A percentile compares a stretch with the other conserved stretches of the same genome.
These are phyloP conservation scores for Chlorella ohadii DNA, from an alignment of 139 green algal genomes.

Conservation along the genomic window DNA sequence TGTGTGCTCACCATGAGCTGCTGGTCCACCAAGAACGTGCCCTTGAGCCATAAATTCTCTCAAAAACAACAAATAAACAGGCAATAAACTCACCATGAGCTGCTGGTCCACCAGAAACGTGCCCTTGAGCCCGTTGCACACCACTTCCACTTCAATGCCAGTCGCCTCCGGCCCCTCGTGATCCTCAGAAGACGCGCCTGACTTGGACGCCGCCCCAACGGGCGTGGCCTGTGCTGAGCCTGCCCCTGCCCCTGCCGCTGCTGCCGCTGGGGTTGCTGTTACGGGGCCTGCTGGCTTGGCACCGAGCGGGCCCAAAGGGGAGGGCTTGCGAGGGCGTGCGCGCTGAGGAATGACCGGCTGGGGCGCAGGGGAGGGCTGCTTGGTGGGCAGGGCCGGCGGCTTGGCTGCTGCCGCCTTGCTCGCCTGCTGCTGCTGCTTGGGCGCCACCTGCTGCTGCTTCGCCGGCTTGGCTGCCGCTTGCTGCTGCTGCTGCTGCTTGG, in stretches of 20 bases:
- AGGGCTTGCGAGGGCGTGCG: background rate
- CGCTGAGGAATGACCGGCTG: background rate
- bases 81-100: constrained; percentile 30
- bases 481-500: constrained; percentile 9
- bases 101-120: constrained; percentile 23
- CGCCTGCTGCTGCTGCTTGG: background rate
- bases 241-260: background rate
- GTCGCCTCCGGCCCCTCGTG: background rate
- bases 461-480: background rate
- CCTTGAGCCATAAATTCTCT: no score
- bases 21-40: no score
- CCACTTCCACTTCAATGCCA: background rate
- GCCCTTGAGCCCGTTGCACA: constrained; percentile 16
- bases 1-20: no score
- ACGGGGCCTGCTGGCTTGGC: background rate
- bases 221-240: background rate
- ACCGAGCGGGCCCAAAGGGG: background rate
- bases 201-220: background rate
- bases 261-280: background rate
- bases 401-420: background rate
- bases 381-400: background rate
- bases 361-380: background rate
- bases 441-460: background rate
- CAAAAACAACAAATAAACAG: no score
- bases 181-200: background rate